phyloP scores from a whole-genome alignment of 495 filamentous ascomycete species.

The Xylaria sp. region DNA sequence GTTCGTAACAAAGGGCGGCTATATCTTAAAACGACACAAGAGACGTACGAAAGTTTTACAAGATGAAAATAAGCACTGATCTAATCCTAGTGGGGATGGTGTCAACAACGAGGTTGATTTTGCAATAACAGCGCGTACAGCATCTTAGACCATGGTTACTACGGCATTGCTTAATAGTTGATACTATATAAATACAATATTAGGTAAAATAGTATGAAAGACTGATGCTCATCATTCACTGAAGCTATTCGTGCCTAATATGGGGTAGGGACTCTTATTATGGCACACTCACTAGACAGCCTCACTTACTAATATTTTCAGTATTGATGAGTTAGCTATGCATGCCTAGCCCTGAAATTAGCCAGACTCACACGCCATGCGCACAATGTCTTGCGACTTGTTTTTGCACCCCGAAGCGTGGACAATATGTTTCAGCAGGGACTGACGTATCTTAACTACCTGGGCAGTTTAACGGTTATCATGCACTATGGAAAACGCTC shows the following conservation, averaged over 20 bases:
- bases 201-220: not conserved
- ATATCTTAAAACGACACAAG: not conserved
- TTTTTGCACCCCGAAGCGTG: not conserved
- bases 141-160: not conserved
- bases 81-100: not conserved
- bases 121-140: not conserved
- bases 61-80: not conserved
- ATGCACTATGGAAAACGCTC: not conserved
- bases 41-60: not conserved
- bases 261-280: not conserved
- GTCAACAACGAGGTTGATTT: not conserved
- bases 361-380: conserved; percentile 1
- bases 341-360: not conserved
- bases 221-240: not conserved
- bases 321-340: not conserved
- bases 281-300: not conserved
- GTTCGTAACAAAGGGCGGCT: not conserved
- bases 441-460: not conserved
- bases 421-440: not conserved
- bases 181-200: not conserved
- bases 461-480: not conserved
- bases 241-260: conserved; percentile 1
- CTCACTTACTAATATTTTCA: conserved; percentile 5
- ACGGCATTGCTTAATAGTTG: not conserved
- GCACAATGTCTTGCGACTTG: not conserved